Conservation (phyloP, 2,329 filamentous ascomycete species). For the Hymenotorrendiella dingleyae region DNA sequence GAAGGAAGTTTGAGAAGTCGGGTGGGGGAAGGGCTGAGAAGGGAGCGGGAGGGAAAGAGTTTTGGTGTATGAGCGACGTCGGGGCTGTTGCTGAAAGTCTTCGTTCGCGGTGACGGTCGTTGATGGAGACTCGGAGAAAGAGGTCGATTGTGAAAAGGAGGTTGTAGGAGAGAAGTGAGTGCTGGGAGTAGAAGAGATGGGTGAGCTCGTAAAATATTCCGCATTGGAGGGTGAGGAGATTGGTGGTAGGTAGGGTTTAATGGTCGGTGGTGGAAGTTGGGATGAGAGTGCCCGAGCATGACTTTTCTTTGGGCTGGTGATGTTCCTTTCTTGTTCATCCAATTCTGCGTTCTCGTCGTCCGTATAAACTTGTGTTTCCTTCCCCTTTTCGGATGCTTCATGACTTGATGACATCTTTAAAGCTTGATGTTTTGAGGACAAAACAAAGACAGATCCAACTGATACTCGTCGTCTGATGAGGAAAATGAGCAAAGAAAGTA, state of each 20-base stretch:
- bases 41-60: slow-evolving; percentile 4
- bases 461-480: neutral
- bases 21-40: slow-evolving; percentile 1
- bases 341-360: neutral
- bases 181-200: slow-evolving; percentile 1
- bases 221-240: slow-evolving; percentile 2
- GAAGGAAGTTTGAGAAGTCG: slow-evolving; percentile 1
- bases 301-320: neutral
- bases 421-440: neutral
- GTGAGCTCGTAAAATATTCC: slow-evolving; percentile 2
- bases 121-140: slow-evolving; percentile 3
- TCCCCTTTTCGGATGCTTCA: neutral
- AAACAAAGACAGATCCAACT: neutral
- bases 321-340: neutral
- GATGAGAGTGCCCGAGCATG: slow-evolving; percentile 2
- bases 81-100: neutral
- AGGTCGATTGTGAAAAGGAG: slow-evolving; percentile 2
- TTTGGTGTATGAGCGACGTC: slow-evolving; percentile 11
- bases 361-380: neutral
- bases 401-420: slow-evolving; percentile 1
- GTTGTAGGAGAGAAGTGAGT: neutral
- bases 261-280: slow-evolving; percentile 3
- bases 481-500: neutral
- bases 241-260: slow-evolving; percentile 2
- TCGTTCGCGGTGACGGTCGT: slow-evolving; percentile 2